Conservation (phyloP, 192 early-diverging fungal genomes). For the Dissophora ornata region DNA sequence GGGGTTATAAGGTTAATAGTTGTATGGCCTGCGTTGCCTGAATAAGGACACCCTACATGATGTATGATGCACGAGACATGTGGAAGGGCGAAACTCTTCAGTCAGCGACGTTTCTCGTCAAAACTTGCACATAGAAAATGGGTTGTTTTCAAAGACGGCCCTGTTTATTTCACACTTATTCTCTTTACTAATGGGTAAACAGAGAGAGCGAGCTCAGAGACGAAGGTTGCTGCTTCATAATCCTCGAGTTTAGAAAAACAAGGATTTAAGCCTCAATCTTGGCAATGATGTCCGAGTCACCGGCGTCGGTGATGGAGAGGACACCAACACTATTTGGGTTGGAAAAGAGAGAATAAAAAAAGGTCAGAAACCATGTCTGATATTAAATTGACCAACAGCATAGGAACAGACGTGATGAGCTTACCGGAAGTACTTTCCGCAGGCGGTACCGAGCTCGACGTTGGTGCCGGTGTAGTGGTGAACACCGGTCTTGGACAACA, state of each 20-base stretch:
- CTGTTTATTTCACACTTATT: slow-evolving; percentile 31
- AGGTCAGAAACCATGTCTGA: slow-evolving; percentile 59
- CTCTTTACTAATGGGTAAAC: slow-evolving; percentile 3
- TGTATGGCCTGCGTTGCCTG: no score
- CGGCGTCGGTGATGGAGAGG: slow-evolving; percentile 97
- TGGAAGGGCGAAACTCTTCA: no score
- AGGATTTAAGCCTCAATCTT: slow-evolving; percentile 50
- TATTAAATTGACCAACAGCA: no score
- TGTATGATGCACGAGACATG: no score
- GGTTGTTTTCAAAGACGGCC: slow-evolving; percentile 34
- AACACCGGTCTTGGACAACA: slow-evolving; percentile 99
- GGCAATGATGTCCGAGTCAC: slow-evolving; percentile 81
- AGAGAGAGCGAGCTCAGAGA: slow-evolving; percentile 8
- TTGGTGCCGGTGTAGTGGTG: slow-evolving; percentile 99
- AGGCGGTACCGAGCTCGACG: slow-evolving; percentile 99
- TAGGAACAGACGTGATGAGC: no score
- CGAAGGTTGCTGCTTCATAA: not conserved
- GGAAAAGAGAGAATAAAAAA: slow-evolving; percentile 17
- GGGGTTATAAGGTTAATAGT: no score
- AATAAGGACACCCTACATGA: no score
- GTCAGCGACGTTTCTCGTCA: no score
- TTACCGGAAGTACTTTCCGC: slow-evolving; percentile 98
- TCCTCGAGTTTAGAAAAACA: not conserved
- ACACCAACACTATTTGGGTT: slow-evolving; percentile 63
- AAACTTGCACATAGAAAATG: slow-evolving; percentile 7